These are phyloP conservation scores for Flammula alnicola DNA, from an alignment of 1,284 basidiomycete genomes.

Conservation along the genomic window DNA sequence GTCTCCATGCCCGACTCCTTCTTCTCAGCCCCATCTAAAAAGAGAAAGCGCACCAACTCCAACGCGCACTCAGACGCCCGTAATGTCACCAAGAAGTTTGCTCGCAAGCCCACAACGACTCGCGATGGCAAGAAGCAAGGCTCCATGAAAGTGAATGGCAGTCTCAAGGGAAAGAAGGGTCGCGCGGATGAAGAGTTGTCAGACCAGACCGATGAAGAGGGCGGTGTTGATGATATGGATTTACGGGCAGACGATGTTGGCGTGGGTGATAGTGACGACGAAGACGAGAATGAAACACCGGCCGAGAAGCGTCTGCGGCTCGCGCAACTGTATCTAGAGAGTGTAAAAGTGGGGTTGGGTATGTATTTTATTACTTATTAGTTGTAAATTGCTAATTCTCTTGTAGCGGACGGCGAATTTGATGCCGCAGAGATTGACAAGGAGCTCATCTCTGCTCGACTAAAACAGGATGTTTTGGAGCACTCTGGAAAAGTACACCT, in stretches of 20 bases:
- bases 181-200: constrained; percentile 76
- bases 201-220: constrained; percentile 63
- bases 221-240: constrained; percentile 81
- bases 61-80: constrained; percentile 25
- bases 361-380: constrained; percentile 34
- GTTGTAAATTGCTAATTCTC: constrained; percentile 1
- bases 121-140: constrained; percentile 28
- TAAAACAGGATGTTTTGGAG: constrained; percentile 89
- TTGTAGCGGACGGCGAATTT: constrained; percentile 77
- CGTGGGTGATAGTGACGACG: constrained; percentile 72
- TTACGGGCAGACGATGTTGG: constrained; percentile 61
- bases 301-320: constrained; percentile 92
- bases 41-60: constrained; percentile 61
- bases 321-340: constrained; percentile 90
- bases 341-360: constrained; percentile 79
- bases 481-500: constrained; percentile 86
- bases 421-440: constrained; percentile 94
- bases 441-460: constrained; percentile 87
- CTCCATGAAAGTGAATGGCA: background rate
- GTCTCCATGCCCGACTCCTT: constrained; percentile 78
- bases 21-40: constrained; percentile 69
- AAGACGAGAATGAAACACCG: constrained; percentile 89
- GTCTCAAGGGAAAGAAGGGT: constrained; percentile 38
- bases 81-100: constrained; percentile 18
- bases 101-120: constrained; percentile 28